Base-by-base conservation (phyloP, 2,329 filamentous ascomycete genomes). In the Corynespora cassiicola region DNA sequence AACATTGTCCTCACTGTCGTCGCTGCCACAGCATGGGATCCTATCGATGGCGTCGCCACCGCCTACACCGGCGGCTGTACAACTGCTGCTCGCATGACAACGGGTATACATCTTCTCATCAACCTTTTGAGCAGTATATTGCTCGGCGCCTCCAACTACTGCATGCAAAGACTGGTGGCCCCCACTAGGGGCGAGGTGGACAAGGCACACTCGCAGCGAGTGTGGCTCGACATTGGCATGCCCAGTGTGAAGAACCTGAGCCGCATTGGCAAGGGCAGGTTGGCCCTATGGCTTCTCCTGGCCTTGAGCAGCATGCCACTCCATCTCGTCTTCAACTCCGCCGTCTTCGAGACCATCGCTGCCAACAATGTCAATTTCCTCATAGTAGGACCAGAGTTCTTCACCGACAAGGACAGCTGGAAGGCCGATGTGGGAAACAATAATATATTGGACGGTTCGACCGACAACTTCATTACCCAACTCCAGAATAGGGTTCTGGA, bases 181-280 rank as follows among this genome's bases (percentile, higher is more conserved):
- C 78, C 78, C 0, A 78, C 73, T 1, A 58, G 78, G 12, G 45
- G 54, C 6, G 75, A 81, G 27, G 55, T 80, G 6, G 72, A 81
- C 34, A 48, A 43, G 10, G 75, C 74, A 1, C 78, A 82, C 56
- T 28, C 45, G 0, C 45, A 50, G 27, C 56, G 65, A 2, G 58
- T 49, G 12, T 74, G 70, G 67, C 52, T 79, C 2, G 50, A 52
- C 20, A 50, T 54, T 32, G 75, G 77, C 0, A 56, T 75, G 4
- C 61, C 68, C 5, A 74, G 71, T 18, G 24, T 71, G 3, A 53
- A 69, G 4, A 76, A 74, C 42, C 26, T 73, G 7, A 24, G 22
- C 6, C 23, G 17, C 11, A 46, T 53, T 22, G 12, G 12, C 20
- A 31, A 12, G 11, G 5, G 2, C 5, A 30, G 43, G 23, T 20